These are phyloP conservation scores for Penicillium sp. DNA, from an alignment of 2,329 filamentous ascomycete genomes.

Conservation along the genomic window DNA sequence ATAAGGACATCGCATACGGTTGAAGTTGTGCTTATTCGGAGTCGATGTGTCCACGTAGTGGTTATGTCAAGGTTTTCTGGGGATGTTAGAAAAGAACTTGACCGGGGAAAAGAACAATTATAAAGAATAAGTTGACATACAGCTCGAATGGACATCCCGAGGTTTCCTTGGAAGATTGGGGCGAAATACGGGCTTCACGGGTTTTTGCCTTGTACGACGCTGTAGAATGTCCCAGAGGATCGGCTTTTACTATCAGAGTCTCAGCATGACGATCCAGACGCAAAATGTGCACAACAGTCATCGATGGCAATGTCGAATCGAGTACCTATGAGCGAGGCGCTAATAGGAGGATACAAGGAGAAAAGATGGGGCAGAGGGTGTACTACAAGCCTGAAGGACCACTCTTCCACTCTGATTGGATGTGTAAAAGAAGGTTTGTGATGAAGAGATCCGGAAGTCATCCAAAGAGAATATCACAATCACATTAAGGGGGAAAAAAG, in stretches of 20 bases:
- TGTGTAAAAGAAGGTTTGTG: not conserved
- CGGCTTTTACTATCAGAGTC: conserved; percentile 11
- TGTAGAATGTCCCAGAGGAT: conserved; percentile 8
- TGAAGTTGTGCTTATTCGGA: conserved; percentile 5
- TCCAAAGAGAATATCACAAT: not conserved
- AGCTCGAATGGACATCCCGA: conserved; percentile 4
- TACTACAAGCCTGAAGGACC: not conserved
- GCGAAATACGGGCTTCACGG: not conserved
- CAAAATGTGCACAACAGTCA: conserved; percentile 3
- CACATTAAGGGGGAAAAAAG: not conserved
- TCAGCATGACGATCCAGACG: conserved; percentile 13
- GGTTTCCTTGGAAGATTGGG: not conserved
- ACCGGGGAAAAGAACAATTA: not conserved
- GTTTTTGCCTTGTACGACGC: conserved; percentile 7
- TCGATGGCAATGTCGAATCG: not conserved
- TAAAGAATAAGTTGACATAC: not conserved
- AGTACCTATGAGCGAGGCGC: not conserved
- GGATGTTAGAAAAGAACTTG: not conserved
- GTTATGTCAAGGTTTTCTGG: not conserved
- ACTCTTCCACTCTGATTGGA: not conserved
- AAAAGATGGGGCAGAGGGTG: not conserved
- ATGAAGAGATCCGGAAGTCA: not conserved
- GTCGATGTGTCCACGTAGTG: conserved; percentile 12
- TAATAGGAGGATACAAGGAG: not conserved
- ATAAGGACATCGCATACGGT: conserved; percentile 38